A percentile compares a stretch with the other conserved stretches of the same genome.
Evolutionary conservation across 2,329 filamentous ascomycete species (phyloP).

Genomic region (Fusarium sp.): DNA sequence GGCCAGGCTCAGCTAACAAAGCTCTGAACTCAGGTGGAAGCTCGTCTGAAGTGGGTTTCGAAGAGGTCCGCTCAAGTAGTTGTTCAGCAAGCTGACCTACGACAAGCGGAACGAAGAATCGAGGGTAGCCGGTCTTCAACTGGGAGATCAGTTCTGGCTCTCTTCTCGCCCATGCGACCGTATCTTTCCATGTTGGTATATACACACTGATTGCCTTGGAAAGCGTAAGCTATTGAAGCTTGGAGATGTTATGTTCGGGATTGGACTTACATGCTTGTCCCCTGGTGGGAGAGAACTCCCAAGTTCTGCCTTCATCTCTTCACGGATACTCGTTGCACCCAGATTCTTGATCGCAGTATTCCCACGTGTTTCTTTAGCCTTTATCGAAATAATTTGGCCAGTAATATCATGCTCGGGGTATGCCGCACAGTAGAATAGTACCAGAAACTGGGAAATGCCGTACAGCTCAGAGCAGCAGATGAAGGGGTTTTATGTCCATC

Average conservation of each 20-base stretch:
- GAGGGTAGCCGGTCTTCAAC: constrained; percentile 45
- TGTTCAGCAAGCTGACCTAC: constrained; percentile 35
- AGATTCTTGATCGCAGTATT: not conserved
- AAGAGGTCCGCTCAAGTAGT: constrained; percentile 34
- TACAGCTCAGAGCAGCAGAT: not conserved
- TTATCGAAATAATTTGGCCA: not conserved
- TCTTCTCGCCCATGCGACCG: constrained; percentile 39
- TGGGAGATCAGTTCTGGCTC: constrained; percentile 36
- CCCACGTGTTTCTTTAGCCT: not conserved
- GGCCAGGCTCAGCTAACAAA: not conserved
- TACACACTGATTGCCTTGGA: constrained; percentile 47
- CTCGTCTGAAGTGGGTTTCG: not conserved
- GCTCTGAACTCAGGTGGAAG: not conserved
- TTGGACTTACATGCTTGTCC: constrained; percentile 43
- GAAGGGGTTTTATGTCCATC: not conserved
- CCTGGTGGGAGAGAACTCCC: constrained; percentile 43
- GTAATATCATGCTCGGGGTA: not conserved
- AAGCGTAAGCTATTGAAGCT: not conserved
- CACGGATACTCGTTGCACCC: too few relatives aligned
- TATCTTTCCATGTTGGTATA: constrained; percentile 47
- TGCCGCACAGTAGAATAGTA: not conserved
- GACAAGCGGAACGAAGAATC: constrained; percentile 44
- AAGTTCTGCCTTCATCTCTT: constrained; percentile 17
- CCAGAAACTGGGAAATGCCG: not conserved
- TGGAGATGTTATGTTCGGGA: not conserved